phyloP scores from a whole-genome alignment of 2,329 filamentous ascomycete species.

The Sporothrix humicola region DNA sequence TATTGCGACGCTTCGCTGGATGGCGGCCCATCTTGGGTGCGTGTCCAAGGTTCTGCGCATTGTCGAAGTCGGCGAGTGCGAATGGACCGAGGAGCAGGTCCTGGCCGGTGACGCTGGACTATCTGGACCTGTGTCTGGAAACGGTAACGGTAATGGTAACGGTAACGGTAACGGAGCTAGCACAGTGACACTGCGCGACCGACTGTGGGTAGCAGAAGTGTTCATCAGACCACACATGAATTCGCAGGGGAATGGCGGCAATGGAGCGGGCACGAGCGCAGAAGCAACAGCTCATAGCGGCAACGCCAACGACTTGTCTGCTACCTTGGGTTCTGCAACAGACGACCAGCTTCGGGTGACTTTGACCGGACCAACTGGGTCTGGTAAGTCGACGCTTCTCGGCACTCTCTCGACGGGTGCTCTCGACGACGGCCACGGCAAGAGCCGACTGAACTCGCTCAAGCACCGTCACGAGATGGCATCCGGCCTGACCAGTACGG shows the following conservation, averaged over 20 bases:
- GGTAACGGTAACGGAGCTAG: constrained; percentile 37
- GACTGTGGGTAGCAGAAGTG: constrained; percentile 87
- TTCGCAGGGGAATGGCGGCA: constrained; percentile 32
- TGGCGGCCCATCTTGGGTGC: constrained; percentile 93
- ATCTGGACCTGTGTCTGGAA: constrained; percentile 33
- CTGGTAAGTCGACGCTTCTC: constrained; percentile 89
- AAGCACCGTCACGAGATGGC: constrained; percentile 93
- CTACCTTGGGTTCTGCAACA: constrained; percentile 38
- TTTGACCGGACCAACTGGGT: constrained; percentile 85
- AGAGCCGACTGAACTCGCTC: constrained; percentile 83
- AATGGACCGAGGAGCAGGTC: constrained; percentile 63
- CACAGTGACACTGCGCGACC: constrained; percentile 50
- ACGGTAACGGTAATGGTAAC: too few relatives aligned
- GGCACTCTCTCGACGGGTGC: constrained; percentile 87
- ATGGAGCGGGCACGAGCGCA: neutral
- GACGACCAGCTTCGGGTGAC: constrained; percentile 84
- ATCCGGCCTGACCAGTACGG: constrained; percentile 90
- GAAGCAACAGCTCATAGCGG: constrained; percentile 32
- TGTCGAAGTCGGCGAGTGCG: constrained; percentile 83
- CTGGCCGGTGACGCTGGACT: constrained; percentile 39
- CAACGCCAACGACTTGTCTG: constrained; percentile 24
- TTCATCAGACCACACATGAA: constrained; percentile 76
- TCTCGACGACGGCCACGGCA: constrained; percentile 89
- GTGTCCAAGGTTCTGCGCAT: constrained; percentile 79
- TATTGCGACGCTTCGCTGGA: constrained; percentile 79